phyloP scores from a whole-genome alignment of 495 filamentous ascomycete species.

The Xylaria intraflava region DNA sequence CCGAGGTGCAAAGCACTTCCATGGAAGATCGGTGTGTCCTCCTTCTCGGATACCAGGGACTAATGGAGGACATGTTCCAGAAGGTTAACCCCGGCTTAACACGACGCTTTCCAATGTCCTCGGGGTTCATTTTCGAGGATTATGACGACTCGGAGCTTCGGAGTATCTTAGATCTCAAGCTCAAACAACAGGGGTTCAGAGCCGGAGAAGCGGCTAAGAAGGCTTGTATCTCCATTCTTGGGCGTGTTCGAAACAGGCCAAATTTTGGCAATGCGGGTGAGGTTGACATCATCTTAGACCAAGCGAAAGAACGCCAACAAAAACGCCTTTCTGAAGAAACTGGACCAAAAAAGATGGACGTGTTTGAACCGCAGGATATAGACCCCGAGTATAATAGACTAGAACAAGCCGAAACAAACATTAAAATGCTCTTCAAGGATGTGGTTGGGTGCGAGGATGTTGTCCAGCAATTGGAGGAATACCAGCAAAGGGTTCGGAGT shows the following conservation, averaged over 20 bases:
- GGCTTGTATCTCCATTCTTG: conserved; percentile 46
- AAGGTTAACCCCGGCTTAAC: conserved; percentile 70
- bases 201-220: conserved; percentile 35
- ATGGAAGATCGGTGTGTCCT: conserved; percentile 75
- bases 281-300: conserved; percentile 58
- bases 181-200: conserved; percentile 41
- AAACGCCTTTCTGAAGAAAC: conserved; percentile 30
- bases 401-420: conserved; percentile 43
- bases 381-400: conserved; percentile 59
- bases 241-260: conserved; percentile 46
- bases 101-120: conserved; percentile 59
- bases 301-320: conserved; percentile 55
- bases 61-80: conserved; percentile 73
- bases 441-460: conserved; percentile 60
- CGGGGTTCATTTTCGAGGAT: conserved; percentile 66
- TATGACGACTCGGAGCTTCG: conserved; percentile 54
- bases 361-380: conserved; percentile 59
- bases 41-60: conserved; percentile 68
- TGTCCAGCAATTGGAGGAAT: conserved; percentile 52
- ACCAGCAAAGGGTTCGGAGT: conserved; percentile 47
- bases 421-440: conserved; percentile 55
- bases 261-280: conserved; percentile 59
- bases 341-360: conserved; percentile 11
- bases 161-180: conserved; percentile 53
- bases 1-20: conserved; percentile 69